Percentiles rank a stretch among this genome's conserved stretches.
Evolutionary conservation across 129 eudicot genomes (phyloP).

Genomic region (Smallanthus sonchifolius): DNA sequence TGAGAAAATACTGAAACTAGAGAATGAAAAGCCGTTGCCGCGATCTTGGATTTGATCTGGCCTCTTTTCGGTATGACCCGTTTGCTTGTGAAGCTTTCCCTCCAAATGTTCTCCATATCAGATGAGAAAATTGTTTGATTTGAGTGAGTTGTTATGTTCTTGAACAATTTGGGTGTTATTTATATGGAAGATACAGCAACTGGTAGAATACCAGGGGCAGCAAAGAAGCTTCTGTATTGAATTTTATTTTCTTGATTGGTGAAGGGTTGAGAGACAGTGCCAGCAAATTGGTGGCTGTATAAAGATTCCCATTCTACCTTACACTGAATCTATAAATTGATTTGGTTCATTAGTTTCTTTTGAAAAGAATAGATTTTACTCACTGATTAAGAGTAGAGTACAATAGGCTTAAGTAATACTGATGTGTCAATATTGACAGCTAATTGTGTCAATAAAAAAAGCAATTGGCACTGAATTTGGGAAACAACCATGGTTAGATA

Average conservation of each 20-base stretch:
- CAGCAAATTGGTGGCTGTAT: slow-evolving; percentile 20
- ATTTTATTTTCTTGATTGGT: slow-evolving; percentile 14
- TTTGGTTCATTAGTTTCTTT: slow-evolving; percentile 20
- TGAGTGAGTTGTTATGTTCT: slow-evolving; percentile 1
- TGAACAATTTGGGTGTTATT: background rate
- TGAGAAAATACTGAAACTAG: slow-evolving; percentile 31
- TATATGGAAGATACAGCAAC: slow-evolving; percentile 23
- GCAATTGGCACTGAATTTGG: background rate
- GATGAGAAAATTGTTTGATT: background rate
- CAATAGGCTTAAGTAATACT: slow-evolving; percentile 4
- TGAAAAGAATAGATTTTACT: background rate
- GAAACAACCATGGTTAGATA: slow-evolving; percentile 11
- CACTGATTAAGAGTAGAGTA: slow-evolving; percentile 9
- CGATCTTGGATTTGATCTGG: slow-evolving; percentile 52
- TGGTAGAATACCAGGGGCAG: slow-evolving; percentile 4
- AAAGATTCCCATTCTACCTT: background rate
- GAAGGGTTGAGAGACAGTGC: slow-evolving; percentile 24
- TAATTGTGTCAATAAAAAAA: slow-evolving; percentile 2
- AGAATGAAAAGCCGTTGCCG: slow-evolving; percentile 50
- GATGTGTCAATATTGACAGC: slow-evolving; percentile 25
- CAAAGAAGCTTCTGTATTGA: slow-evolving; percentile 18
- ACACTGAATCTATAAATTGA: slow-evolving; percentile 14
- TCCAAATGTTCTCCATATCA: slow-evolving; percentile 25
- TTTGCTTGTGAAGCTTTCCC: slow-evolving; percentile 25
- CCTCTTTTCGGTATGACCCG: slow-evolving; percentile 59